Percentiles rank a stretch among this genome's conserved stretches.
Conservation (phyloP, 2,329 filamentous ascomycete species). For the Trichoderma aggressivum region DNA sequence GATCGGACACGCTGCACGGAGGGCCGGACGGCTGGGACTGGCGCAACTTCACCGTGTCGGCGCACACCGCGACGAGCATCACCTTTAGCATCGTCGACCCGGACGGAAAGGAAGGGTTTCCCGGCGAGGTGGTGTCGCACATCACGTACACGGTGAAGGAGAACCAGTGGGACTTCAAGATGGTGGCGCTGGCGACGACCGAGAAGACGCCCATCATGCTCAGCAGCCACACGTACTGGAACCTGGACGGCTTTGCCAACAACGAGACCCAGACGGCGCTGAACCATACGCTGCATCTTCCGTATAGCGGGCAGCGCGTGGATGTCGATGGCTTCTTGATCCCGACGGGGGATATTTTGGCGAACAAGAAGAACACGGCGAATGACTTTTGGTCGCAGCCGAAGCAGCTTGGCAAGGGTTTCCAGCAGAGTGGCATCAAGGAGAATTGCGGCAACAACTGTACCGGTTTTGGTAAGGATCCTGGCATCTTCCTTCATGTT, state of each 20-base stretch:
- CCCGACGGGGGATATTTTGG: constrained; percentile 71
- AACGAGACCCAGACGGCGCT: constrained; percentile 61
- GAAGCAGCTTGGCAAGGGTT: constrained; percentile 73
- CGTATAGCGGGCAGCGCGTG: constrained; percentile 68
- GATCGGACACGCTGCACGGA: constrained; percentile 65
- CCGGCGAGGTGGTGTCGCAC: constrained; percentile 70
- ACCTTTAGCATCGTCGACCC: constrained; percentile 72
- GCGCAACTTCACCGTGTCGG: constrained; percentile 73
- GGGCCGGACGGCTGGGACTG: constrained; percentile 72
- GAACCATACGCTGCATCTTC: constrained; percentile 71
- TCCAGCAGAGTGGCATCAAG: constrained; percentile 57
- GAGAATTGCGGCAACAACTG: constrained; percentile 80
- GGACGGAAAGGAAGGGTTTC: constrained; percentile 73
- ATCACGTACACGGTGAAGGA: constrained; percentile 69
- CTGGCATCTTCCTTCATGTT: background rate
- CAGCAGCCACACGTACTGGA: constrained; percentile 74
- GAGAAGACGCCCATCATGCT: constrained; percentile 83
- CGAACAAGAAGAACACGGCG: constrained; percentile 63
- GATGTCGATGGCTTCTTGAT: constrained; percentile 69
- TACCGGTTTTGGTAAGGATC: constrained; percentile 70
- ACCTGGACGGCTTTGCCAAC: constrained; percentile 75
- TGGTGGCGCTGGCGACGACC: constrained; percentile 66
- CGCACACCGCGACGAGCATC: constrained; percentile 63
- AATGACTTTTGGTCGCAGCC: constrained; percentile 81
- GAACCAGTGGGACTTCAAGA: constrained; percentile 68